A percentile compares a stretch with the other conserved stretches of the same genome.
Evolutionary conservation across 208 protist genomes (phyloP).

Genomic region (Crithidia fasciculata): DNA sequence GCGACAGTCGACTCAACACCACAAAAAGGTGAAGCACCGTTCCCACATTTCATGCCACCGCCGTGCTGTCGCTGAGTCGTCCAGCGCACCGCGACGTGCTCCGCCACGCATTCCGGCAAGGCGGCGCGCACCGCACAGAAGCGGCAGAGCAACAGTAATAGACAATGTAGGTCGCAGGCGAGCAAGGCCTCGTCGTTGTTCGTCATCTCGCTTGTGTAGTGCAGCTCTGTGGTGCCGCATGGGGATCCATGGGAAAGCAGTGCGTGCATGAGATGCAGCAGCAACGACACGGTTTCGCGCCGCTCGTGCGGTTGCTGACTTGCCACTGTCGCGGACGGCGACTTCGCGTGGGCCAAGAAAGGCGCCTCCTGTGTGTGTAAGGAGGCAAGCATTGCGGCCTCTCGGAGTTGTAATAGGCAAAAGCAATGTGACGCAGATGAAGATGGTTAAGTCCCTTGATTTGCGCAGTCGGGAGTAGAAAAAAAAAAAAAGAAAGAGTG

Average conservation of each 20-base stretch:
- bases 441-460: background rate
- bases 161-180: background rate
- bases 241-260: background rate
- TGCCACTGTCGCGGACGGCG: background rate
- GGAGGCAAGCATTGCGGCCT: no score
- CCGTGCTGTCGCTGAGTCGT: background rate
- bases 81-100: background rate
- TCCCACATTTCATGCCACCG: background rate
- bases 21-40: no score
- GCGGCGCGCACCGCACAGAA: background rate
- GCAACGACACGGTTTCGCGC: background rate
- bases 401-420: no score
- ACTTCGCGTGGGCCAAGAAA: no score
- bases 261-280: background rate
- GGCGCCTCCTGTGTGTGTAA: no score
- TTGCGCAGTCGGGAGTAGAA: background rate
- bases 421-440: background rate
- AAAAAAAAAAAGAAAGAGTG: background rate
- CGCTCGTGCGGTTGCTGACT: background rate
- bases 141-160: conserved; percentile 2
- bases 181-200: background rate
- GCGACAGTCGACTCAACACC: background rate
- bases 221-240: background rate
- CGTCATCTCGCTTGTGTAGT: background rate
- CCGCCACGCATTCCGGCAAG: background rate